Percentiles rank a stretch among this genome's conserved stretches.
Conservation (phyloP, 495 filamentous ascomycete genomes). For the Bacidia gigantensis region DNA sequence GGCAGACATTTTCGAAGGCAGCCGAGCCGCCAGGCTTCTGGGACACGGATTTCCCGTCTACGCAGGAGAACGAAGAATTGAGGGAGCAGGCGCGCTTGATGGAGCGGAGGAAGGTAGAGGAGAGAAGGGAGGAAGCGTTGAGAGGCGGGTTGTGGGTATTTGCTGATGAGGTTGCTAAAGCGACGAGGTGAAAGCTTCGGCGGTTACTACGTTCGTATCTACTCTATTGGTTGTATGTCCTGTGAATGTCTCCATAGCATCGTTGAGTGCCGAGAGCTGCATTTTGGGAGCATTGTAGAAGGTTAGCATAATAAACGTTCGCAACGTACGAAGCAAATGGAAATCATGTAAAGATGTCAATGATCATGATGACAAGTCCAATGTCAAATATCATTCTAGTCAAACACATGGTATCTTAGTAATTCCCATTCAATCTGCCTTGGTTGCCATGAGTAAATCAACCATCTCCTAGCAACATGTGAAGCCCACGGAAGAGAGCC, state of each 20-base stretch:
- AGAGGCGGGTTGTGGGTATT: conserved; percentile 65
- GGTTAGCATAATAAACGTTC: not conserved
- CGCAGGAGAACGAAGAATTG: conserved; percentile 58
- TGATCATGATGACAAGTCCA: no score
- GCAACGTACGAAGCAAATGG: not conserved
- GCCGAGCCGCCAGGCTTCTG: conserved; percentile 76
- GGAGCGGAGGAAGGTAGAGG: conserved; percentile 49
- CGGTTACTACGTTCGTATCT: no score
- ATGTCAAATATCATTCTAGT: no score
- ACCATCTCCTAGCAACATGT: no score
- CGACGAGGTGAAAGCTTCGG: not conserved
- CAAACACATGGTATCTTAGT: not conserved
- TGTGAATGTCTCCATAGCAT: not conserved
- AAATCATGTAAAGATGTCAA: no score
- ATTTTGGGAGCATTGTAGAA: no score
- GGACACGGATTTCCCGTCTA: conserved; percentile 74
- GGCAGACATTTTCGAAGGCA: conserved; percentile 54
- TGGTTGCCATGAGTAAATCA: no score
- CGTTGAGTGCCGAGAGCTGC: not conserved
- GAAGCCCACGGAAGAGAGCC: no score
- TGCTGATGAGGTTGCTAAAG: conserved; percentile 51
- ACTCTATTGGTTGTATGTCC: no score
- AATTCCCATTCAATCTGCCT: not conserved
- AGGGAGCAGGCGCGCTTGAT: conserved; percentile 43
- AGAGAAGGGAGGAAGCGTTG: conserved; percentile 72